Evolutionary conservation across 2,329 filamentous ascomycete genomes (phyloP).

Genomic region (Albophoma yamanashiensis): DNA sequence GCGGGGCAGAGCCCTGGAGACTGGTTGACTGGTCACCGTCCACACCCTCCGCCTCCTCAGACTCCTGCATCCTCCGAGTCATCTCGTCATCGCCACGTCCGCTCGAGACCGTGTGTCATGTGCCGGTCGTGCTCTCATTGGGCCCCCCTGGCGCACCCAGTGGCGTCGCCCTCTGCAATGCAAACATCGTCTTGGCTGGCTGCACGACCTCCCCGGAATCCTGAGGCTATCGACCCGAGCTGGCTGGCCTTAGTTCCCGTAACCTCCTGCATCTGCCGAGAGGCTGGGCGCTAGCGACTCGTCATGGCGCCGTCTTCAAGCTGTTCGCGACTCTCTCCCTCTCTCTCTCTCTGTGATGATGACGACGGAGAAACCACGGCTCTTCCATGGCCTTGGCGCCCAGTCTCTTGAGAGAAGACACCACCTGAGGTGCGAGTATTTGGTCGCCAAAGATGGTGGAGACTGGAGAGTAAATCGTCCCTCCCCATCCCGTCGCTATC

Average conservation of each 20-base stretch:
- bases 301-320: neutral
- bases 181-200: neutral
- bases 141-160: neutral
- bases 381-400: neutral
- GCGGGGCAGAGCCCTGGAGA: neutral
- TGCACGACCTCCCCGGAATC: neutral
- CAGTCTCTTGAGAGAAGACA: neutral
- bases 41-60: neutral
- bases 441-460: neutral
- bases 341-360: too few relatives aligned
- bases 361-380: neutral
- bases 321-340: too few relatives aligned
- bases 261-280: neutral
- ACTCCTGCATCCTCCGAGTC: neutral
- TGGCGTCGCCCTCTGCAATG: neutral
- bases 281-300: neutral
- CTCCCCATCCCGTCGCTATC: neutral
- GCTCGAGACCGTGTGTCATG: neutral
- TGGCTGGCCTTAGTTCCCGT: neutral
- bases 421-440: neutral
- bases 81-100: neutral
- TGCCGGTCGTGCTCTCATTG: neutral
- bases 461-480: neutral
- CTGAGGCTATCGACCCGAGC: neutral
- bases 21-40: neutral